These are phyloP conservation scores for Phylloporus arenicola DNA, from an alignment of 768 basidiomycete species.

Conservation along the genomic window DNA sequence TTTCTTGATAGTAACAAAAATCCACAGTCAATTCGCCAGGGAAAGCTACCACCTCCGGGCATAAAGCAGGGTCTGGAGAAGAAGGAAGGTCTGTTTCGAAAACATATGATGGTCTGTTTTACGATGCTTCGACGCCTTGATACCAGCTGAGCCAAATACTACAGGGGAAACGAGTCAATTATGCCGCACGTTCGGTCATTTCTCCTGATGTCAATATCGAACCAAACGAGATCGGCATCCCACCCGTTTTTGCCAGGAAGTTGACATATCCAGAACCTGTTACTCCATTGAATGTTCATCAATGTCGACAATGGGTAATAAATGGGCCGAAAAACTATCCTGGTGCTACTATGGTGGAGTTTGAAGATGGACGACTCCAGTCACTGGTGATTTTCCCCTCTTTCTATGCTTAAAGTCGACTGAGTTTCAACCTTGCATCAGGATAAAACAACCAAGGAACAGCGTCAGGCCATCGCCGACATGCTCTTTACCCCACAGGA, in stretches of 20 bases:
- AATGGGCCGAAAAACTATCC: conserved; percentile 86
- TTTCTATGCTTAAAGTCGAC: background rate
- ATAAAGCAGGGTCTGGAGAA: conserved; percentile 97
- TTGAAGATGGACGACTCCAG: conserved; percentile 87
- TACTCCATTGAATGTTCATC: conserved; percentile 83
- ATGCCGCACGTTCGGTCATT: conserved; percentile 99
- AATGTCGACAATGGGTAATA: conserved; percentile 85
- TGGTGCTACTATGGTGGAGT: conserved; percentile 91
- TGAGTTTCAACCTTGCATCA: conserved; percentile 27
- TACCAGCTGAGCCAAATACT: background rate
- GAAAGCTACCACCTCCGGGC: conserved; percentile 86
- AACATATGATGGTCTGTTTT: conserved; percentile 92
- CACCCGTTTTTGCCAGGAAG: conserved; percentile 94
- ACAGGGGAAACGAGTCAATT: conserved; percentile 98
- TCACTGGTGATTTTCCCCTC: conserved; percentile 52
- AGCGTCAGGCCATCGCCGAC: conserved; percentile 92
- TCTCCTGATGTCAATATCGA: conserved; percentile 99
- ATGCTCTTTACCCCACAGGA: conserved; percentile 90
- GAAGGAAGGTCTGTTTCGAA: conserved; percentile 97
- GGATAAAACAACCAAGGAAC: conserved; percentile 84
- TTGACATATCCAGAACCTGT: conserved; percentile 98
- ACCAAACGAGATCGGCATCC: conserved; percentile 96
- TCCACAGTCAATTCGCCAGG: conserved; percentile 75
- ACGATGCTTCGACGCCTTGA: background rate
- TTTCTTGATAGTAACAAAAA: conserved; percentile 98